Percentiles rank a stretch among this genome's conserved stretches.
Evolutionary conservation across 306 rosid genomes (phyloP).

Genomic region (Sphenostylis stenocarpa): DNA sequence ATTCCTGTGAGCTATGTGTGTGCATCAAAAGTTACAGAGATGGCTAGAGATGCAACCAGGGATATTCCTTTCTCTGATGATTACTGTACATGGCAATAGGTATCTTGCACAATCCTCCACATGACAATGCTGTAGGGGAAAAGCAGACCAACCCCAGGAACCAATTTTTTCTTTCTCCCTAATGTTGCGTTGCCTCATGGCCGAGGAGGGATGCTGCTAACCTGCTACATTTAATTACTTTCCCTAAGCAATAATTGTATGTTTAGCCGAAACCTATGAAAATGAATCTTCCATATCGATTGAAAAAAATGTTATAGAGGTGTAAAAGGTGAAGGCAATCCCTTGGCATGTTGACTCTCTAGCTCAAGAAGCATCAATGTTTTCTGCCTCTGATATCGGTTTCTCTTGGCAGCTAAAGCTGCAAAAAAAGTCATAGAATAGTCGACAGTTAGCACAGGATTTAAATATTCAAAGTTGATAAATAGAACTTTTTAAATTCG

Average conservation of each 20-base stretch:
- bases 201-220: constrained; percentile 17
- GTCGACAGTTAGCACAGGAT: neutral
- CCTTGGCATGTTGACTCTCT: constrained; percentile 96
- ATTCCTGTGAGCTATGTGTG: constrained; percentile 15
- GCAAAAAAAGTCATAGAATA: constrained; percentile 33
- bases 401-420: constrained; percentile 93
- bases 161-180: constrained; percentile 1
- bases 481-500: neutral
- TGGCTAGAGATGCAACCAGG: neutral
- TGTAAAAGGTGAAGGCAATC: constrained; percentile 64
- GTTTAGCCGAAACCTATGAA: constrained; percentile 29
- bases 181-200: constrained; percentile 28
- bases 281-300: constrained; percentile 12
- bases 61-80: constrained; percentile 3
- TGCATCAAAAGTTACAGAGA: constrained; percentile 7
- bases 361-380: constrained; percentile 88
- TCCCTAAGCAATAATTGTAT: constrained; percentile 28
- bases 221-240: constrained; percentile 10
- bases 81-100: neutral
- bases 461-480: neutral
- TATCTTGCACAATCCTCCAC: constrained; percentile 12
- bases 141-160: constrained; percentile 9
- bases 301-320: constrained; percentile 35
- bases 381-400: constrained; percentile 87
- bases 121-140: constrained; percentile 10